Conservation (phyloP, 805 yeast genomes). For the Candida orba region DNA sequence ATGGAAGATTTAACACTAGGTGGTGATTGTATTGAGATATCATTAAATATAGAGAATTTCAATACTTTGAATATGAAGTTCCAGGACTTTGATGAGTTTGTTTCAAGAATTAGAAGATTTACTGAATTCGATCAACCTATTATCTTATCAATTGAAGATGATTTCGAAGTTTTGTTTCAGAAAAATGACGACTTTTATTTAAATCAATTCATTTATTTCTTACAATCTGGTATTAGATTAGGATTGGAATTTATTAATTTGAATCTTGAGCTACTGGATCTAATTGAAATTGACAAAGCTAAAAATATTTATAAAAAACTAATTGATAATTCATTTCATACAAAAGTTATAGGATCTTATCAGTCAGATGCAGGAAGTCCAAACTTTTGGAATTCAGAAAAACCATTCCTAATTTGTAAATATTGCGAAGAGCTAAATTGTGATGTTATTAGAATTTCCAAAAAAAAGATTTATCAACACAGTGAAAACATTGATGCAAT, state of each 20-base stretch:
- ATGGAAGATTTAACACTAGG: not conserved
- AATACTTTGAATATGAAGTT: not conserved
- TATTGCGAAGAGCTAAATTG: not conserved
- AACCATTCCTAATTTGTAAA: not conserved
- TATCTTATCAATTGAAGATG: not conserved
- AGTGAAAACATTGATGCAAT: not conserved
- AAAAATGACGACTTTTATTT: not conserved
- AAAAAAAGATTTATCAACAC: not conserved
- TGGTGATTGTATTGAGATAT: not conserved
- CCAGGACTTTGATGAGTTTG: not conserved
- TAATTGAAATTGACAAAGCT: not conserved
- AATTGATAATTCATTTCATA: not conserved
- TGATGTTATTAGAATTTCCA: not conserved
- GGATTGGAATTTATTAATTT: not conserved
- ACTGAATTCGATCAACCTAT: not conserved
- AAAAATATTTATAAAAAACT: not conserved
- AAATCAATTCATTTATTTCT: not conserved
- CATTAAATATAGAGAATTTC: not conserved
- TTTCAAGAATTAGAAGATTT: not conserved
- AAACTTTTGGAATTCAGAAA: not conserved
- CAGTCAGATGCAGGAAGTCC: not conserved
- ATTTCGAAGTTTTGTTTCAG: not conserved
- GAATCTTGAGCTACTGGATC: not conserved
- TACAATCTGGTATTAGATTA: not conserved
- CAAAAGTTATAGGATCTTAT: not conserved